Evolutionary conservation across 805 yeast genomes (phyloP), one percentile per base, ranked within the genome.

Genomic region (Yueomyces sinensis): DNA sequence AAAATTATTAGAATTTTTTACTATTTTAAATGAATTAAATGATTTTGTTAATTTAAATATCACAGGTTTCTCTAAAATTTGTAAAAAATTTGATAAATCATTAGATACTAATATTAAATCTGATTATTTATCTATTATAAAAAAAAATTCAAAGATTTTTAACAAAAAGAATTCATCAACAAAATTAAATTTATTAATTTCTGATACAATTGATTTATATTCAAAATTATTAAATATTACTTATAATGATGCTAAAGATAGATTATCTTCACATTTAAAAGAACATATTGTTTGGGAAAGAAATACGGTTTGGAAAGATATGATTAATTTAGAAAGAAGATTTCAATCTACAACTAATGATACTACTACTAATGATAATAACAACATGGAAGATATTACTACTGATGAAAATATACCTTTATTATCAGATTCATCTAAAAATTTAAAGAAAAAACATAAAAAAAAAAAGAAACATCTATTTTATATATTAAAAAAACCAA

Each of bases 281-380:
- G 98, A 89, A 48, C 94, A 89, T 55, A 82, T 89, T 25, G 95
- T 87, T 15, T 89, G 95, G 93, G 97, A 89, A 59, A 71, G 98
- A 56, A 86, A 86, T 54, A 89, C 96, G 0, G 96, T 89, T 20
- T 89, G 98, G 98, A 77, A 91, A 52, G 96, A 89, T 56, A 77
- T 89, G 79, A 79, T 89, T 52, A 89, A 91, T 17, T 59, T 87
- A 46, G 95, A 87, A 54, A 70, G 95, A 45, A 82, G 82, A 47
- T 65, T 25, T n/a, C 28, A 25, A 25, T 25, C 28, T 5, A 25
- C 28, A 9, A 9, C 28, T 9, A 11, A 11, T 25, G 15, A 25
- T 25, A 13, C 15, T 11, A 9, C 28, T n/a, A 9, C 28, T 13
- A 11, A 9, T 6, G 7, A 11, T 5, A 7, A 7, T 11, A 7